These are phyloP conservation scores for Candida silvatica DNA, from an alignment of 805 yeast genomes.

Conservation along the genomic window DNA sequence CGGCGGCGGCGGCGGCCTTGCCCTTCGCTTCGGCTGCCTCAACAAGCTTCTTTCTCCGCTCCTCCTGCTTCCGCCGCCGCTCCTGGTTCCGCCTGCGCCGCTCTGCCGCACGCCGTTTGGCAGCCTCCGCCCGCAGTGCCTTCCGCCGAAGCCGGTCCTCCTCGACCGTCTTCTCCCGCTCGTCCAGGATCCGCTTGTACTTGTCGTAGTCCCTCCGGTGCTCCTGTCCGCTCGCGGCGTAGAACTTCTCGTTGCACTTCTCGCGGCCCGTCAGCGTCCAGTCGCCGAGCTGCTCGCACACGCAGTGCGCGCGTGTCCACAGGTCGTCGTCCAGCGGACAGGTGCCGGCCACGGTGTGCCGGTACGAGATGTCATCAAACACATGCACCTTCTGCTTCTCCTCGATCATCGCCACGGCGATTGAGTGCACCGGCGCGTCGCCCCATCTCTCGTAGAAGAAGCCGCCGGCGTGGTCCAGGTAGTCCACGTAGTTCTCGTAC, in stretches of 20 bases:
- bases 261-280: constrained; percentile 44
- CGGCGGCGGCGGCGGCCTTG: too few species aligned
- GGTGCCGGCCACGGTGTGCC: constrained; percentile 68
- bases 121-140: background rate
- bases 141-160: background rate
- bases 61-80: background rate
- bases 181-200: constrained; percentile 10
- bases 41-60: constrained; percentile 9
- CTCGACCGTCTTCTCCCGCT: constrained; percentile 5
- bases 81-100: constrained; percentile 4
- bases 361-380: constrained; percentile 77
- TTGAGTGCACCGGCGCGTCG: constrained; percentile 51
- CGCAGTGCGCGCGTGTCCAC: constrained; percentile 52
- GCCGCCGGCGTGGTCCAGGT: constrained; percentile 63
- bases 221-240: constrained; percentile 15
- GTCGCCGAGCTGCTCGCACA: constrained; percentile 62
- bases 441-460: constrained; percentile 91
- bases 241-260: constrained; percentile 19
- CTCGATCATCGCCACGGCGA: constrained; percentile 35
- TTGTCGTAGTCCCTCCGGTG: constrained; percentile 16
- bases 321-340: constrained; percentile 65
- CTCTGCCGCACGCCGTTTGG: constrained; percentile 4
- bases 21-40: too few species aligned
- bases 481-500: constrained; percentile 52
- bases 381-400: constrained; percentile 60